Evolutionary conservation across 306 rosid genomes (phyloP), one percentile per base, ranked within the genome.

Genomic region (Spatholobus suberectus): DNA sequence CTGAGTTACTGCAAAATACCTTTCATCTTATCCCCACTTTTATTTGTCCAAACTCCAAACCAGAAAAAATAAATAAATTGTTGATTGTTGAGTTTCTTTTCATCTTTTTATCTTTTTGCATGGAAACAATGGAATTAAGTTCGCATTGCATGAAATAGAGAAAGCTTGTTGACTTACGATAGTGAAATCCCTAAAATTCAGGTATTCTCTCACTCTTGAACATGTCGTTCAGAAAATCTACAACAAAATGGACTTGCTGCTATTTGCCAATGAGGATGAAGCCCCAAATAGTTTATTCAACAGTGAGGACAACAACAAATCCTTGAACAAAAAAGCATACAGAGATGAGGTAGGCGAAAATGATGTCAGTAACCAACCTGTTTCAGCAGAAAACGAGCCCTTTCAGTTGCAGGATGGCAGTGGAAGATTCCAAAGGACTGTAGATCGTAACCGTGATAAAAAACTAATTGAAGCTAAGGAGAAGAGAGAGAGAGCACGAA

Each of bases 401-500:
- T 67, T 68, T 70, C 85, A 81, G 72, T 68, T 10, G 46, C 88
- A 23, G 13, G 85, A 78, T 37, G 85, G 68, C 17, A 27, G 18
- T 59, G 84, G 86, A 86, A 87, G 79, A 23, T 61, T 57, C 20
- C 84, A 71, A 55, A 82, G 77, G 71, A 57, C 20, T 61, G 49
- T 29, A 40, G 84, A 88, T 62, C 62, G 58, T 41, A 87, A 84
- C 29, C 87, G 85, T 78, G 78, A 80, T 81, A 46, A 27, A 73
- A 93, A 79, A 69, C 46, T 90, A 37, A 65, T 83, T 24, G 87
- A 89, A 80, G 99, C 98, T 75, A 89, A 84, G 83, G 81, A 87
- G 77, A 93, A 89, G 79, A 92, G 98, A 83, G 98, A 90, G 61
- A 90, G 92, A n/a, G n/a, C n/a, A n/a, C n/a, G n/a, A n/a, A n/a